Conservation (phyloP, 2,329 filamentous ascomycete genomes). For the Dichotomopilus funicola region DNA sequence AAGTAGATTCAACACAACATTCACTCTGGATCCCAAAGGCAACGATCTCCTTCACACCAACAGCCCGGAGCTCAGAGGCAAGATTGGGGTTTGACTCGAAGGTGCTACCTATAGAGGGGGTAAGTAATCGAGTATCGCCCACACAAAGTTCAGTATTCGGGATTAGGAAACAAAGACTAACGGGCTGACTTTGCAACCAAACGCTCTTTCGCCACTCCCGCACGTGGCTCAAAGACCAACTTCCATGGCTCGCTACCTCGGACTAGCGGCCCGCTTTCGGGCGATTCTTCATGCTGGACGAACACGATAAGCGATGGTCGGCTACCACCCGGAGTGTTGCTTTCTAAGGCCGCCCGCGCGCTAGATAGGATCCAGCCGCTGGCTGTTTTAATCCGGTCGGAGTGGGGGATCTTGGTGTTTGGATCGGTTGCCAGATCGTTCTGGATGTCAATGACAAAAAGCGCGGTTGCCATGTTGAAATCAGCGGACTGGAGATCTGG, state of each 20-base stretch:
- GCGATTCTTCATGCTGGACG: constrained; percentile 28
- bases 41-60: constrained; percentile 23
- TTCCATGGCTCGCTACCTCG: constrained; percentile 25
- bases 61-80: constrained; percentile 20
- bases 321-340: not conserved
- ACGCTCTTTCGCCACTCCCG: constrained; percentile 19
- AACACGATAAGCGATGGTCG: constrained; percentile 22
- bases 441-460: constrained; percentile 33
- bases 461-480: constrained; percentile 17
- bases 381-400: constrained; percentile 22
- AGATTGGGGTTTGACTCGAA: constrained; percentile 30
- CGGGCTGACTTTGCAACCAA: constrained; percentile 27
- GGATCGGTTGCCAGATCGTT: constrained; percentile 26
- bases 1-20: constrained; percentile 27
- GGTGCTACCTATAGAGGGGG: constrained; percentile 20
- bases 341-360: constrained; percentile 17
- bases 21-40: constrained; percentile 31
- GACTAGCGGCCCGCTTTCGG: constrained; percentile 22
- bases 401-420: constrained; percentile 23
- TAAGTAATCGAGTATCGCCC: not conserved
- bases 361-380: constrained; percentile 21
- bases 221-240: constrained; percentile 26
- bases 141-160: not conserved
- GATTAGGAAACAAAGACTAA: constrained; percentile 10
- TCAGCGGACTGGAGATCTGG: too few species aligned